Percentiles rank a stretch among this genome's conserved stretches.
phyloP scores from a whole-genome alignment of 441 rosid genomes.

The Aquilaria agallochum region DNA sequence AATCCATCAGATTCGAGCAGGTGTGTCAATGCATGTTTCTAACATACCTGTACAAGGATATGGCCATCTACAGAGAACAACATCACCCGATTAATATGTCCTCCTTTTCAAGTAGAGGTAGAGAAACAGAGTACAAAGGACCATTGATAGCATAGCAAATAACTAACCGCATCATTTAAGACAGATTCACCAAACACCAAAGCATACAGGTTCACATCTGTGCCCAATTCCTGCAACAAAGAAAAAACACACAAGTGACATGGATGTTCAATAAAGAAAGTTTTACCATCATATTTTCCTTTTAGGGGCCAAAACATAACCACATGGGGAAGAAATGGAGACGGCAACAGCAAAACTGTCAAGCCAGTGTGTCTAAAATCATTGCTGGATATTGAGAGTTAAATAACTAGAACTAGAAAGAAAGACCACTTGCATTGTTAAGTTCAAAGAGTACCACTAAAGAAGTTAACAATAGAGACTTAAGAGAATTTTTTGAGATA shows the following conservation, averaged over 20 bases:
- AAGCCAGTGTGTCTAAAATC: not conserved
- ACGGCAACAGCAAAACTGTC: not conserved
- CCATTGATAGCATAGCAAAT: conserved; percentile 18
- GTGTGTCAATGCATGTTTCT: conserved; percentile 16
- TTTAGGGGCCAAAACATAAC: not conserved
- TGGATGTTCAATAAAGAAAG: not conserved
- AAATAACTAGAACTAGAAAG: no score
- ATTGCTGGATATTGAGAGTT: no score
- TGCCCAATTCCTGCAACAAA: conserved; percentile 88
- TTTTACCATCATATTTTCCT: not conserved
- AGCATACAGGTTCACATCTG: conserved; percentile 91
- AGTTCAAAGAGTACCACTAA: no score
- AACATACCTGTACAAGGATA: conserved; percentile 89
- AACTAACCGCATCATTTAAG: conserved; percentile 94
- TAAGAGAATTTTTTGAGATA: no score
- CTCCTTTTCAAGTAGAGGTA: not conserved
- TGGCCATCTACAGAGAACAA: conserved; percentile 68
- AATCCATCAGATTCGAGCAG: conserved; percentile 13
- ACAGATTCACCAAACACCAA: conserved; percentile 99
- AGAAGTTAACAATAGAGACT: no score
- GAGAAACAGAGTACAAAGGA: not conserved
- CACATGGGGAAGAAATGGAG: not conserved
- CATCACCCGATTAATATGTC: conserved; percentile 22
- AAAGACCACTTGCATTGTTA: no score
- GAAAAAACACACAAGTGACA: conserved; percentile 8